Percentiles rank a stretch among this genome's conserved stretches.
These are phyloP conservation scores for Vanrija sp. DNA, from an alignment of 1,284 basidiomycete genomes.

Conservation along the genomic window DNA sequence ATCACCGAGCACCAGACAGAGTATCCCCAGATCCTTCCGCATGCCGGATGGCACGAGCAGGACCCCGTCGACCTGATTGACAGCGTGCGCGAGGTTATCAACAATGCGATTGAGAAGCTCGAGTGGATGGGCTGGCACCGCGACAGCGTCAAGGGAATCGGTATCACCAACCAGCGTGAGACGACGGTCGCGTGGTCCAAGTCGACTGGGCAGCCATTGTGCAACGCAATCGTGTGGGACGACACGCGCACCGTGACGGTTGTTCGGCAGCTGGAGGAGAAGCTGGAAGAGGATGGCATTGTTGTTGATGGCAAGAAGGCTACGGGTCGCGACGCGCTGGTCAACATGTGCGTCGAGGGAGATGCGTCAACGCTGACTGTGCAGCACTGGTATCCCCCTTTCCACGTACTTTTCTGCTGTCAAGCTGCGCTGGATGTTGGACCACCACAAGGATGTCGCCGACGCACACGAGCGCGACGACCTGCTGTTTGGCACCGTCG, in stretches of 20 bases:
- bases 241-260: slow-evolving; percentile 84
- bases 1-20: slow-evolving; percentile 83
- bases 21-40: slow-evolving; percentile 85
- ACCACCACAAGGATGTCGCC: slow-evolving; percentile 72
- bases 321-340: background rate
- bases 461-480: slow-evolving; percentile 78
- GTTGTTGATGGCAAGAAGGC: slow-evolving; percentile 52
- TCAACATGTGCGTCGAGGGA: slow-evolving; percentile 58
- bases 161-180: slow-evolving; percentile 96
- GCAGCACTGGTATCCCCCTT: slow-evolving; percentile 70
- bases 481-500: slow-evolving; percentile 88
- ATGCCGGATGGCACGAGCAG: slow-evolving; percentile 96
- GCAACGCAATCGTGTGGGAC: slow-evolving; percentile 92
- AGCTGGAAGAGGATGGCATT: slow-evolving; percentile 69
- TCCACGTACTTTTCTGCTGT: slow-evolving; percentile 98
- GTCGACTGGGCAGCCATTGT: slow-evolving; percentile 79
- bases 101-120: slow-evolving; percentile 66
- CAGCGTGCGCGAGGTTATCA: slow-evolving; percentile 74
- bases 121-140: slow-evolving; percentile 67
- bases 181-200: slow-evolving; percentile 94
- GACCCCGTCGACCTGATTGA: slow-evolving; percentile 79
- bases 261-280: slow-evolving; percentile 72
- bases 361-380: background rate
- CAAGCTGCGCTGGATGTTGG: slow-evolving; percentile 95
- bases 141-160: slow-evolving; percentile 85